Base-by-base conservation (phyloP, 2,329 filamentous ascomycete species). In the Ascochyta rabiei region DNA sequence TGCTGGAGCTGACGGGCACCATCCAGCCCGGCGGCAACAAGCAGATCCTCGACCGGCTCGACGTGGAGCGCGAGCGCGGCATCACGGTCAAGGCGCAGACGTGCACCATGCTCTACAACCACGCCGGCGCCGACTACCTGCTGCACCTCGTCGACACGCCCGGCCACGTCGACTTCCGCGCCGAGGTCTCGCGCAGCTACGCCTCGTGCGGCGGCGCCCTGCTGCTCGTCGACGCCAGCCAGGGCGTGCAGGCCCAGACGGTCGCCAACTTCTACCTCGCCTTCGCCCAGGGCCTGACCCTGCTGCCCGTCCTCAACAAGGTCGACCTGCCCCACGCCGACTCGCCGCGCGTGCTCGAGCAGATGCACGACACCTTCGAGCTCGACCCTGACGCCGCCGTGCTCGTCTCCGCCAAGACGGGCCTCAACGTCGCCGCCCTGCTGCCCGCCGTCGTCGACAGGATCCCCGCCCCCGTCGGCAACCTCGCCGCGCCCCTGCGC, bases 21-120 rank as follows among this genome's bases (percentile, higher is more conserved):
- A 98, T 99, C 61, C 47, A 90, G 65, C 84, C 90, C 0, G 92
- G 91, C 54, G 83, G 84, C 44, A 96, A 97, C 75, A 96, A 96
- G 78, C 95, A 99, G 81, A 91, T 98, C 59, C 81, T 99, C 61
- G 95, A 99, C 77, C 97, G 96, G 75, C 85, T 99, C 31, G 95
- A 99, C 73, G 95, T 99, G 50, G 95, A 99, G 79, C 84, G 95
- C 46, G 92, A 98, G 77, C 86, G 95, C 34, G 95, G 95, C 58
- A 99, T 99, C 74, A 99, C 95, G 0, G 95, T 99, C 74, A 99
- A 99, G 80, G 95, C 95, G 50, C 95, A 99, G 80, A 98, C 95
- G 53, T 98, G 95, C 77, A 95, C 89, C 51, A 99, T 99, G 95
- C 84, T 99, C 47, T 96, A 97, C 80, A 91, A 89, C 24, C 82